These are phyloP conservation scores for Neurospora hispaniola DNA, from an alignment of 495 filamentous ascomycete genomes.

Conservation along the genomic window DNA sequence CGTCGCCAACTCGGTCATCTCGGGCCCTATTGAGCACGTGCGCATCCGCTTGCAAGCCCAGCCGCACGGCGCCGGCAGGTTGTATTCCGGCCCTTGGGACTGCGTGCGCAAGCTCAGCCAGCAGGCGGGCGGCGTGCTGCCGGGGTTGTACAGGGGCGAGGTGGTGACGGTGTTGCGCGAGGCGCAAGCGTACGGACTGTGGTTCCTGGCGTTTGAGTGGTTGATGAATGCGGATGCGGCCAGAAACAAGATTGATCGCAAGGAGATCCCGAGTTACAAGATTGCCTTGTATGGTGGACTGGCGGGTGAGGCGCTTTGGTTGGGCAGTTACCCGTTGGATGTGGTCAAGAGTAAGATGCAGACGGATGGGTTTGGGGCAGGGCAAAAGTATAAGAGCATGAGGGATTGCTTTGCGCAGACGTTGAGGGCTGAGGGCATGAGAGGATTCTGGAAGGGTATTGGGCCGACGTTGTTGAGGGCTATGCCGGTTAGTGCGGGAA, in stretches of 20 bases:
- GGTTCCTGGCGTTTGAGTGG: constrained; percentile 93
- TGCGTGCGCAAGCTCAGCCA: constrained; percentile 75
- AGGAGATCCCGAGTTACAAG: constrained; percentile 71
- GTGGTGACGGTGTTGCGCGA: constrained; percentile 80
- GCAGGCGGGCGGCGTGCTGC: constrained; percentile 49
- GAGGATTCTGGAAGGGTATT: constrained; percentile 94
- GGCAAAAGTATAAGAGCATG: constrained; percentile 68
- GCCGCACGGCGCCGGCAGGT: constrained; percentile 61
- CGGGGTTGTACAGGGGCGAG: constrained; percentile 77
- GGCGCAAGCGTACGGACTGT: constrained; percentile 87
- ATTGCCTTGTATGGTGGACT: constrained; percentile 87
- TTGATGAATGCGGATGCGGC: constrained; percentile 83
- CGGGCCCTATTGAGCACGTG: constrained; percentile 91
- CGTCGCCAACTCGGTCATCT: constrained; percentile 79
- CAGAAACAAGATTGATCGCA: constrained; percentile 60
- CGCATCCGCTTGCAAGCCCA: constrained; percentile 97
- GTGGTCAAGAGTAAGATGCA: constrained; percentile 99
- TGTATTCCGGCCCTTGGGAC: constrained; percentile 81
- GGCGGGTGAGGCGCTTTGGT: constrained; percentile 88
- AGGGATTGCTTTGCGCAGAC: constrained; percentile 83
- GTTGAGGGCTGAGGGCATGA: constrained; percentile 60
- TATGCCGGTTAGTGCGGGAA: constrained; percentile 95
- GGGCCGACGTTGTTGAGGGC: constrained; percentile 89
- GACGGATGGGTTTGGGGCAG: constrained; percentile 69
- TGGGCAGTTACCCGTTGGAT: constrained; percentile 88